Base-by-base conservation (phyloP, 2,329 filamentous ascomycete genomes). In the Zalaria obscura region DNA sequence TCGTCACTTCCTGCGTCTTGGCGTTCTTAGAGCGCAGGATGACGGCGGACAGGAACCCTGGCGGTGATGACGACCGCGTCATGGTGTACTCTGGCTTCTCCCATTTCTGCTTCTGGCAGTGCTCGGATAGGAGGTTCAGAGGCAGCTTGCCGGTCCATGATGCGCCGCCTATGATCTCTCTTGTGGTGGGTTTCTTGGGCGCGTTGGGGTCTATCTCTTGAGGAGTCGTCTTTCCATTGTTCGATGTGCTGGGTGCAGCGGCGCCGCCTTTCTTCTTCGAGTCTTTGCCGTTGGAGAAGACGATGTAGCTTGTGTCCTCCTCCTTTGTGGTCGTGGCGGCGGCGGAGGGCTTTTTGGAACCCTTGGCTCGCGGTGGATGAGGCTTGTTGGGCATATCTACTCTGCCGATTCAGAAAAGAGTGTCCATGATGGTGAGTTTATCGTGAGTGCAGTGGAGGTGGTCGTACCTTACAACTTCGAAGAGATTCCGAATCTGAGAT, bases 111-210 rank as follows among this genome's bases (percentile, higher is more conserved):
- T 89, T 93, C 64, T 94, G 87, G 54, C 88, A 95, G 63, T 93
- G 84, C 68, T 96, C 91, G 31, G 83, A 85, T 48, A 96, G 75
- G 53, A 96, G 72, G 57, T 93, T 95, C 48, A 95, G 83, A 1
- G 91, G 91, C 28, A 98, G 68, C 60, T 98, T 98, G 34, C 91
- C 91, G 0, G 91, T 98, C 91, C 91, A 98, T 51, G 87, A 95
- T 44, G 86, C 78, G 38, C 91, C 91, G 35, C 87, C 91, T 55
- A 98, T 93, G 49, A 98, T 68, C 52, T 93, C 85, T 61, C 74
- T 67, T 25, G 72, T 73, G 38, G 75, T 69, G 34, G 75, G 74
- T 51, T 73, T 76, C 58, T 76, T 77, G n/a, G 67, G 67, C 5
- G 58, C 62, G 38, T 64, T 60, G 9, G 49, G 47, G 3, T 41